Evolutionary conservation across 1,284 basidiomycete genomes (phyloP).

Genomic region (Pholiota adiposa): DNA sequence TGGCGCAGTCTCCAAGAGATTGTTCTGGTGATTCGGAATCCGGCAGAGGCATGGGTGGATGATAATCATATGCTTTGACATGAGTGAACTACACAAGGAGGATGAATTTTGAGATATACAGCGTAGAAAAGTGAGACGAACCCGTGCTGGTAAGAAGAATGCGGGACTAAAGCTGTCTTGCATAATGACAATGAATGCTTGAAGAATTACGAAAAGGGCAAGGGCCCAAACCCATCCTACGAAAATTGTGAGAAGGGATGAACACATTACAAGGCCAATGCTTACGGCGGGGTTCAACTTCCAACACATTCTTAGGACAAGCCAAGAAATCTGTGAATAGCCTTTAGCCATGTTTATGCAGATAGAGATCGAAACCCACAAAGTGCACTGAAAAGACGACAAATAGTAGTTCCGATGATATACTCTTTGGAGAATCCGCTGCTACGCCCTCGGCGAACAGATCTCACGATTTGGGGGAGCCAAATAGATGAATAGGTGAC

Average conservation of each 20-base stretch:
- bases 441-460: conserved; percentile 69
- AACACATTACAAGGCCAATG: conserved; percentile 8
- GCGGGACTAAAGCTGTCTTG: conserved; percentile 82
- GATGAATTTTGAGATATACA: conserved; percentile 1
- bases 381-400: conserved; percentile 71
- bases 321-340: conserved; percentile 69
- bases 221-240: conserved; percentile 73
- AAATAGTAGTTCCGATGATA: conserved; percentile 77
- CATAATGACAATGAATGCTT: conserved; percentile 68
- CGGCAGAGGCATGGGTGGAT: conserved; percentile 72
- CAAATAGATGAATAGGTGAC: conserved; percentile 79
- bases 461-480: conserved; percentile 84
- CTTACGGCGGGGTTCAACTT: conserved; percentile 71
- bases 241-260: conserved; percentile 5
- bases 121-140: conserved; percentile 34
- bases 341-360: background rate
- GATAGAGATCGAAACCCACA: conserved; percentile 56
- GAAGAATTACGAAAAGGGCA: conserved; percentile 63
- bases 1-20: conserved; percentile 83
- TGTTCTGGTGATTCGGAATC: conserved; percentile 76
- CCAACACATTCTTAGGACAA: conserved; percentile 86
- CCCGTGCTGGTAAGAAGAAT: conserved; percentile 78
- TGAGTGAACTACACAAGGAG: conserved; percentile 53
- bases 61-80: conserved; percentile 80
- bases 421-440: conserved; percentile 75